Conservation (phyloP, 73 alveolate genomes). For the Paramecium bursaria region DNA sequence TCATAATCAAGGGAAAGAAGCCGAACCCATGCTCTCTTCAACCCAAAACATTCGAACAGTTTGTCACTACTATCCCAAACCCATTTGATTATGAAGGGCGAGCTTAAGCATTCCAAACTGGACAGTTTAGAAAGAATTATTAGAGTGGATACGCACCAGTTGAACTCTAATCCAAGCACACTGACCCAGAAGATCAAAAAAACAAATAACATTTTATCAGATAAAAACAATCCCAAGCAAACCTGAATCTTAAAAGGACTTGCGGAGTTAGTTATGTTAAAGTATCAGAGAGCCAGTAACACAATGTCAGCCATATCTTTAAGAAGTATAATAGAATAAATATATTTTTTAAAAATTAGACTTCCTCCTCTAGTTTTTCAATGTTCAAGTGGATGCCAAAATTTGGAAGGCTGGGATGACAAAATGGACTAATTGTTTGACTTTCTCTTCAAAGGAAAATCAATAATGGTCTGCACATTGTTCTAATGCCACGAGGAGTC, state of each 20-base stretch:
- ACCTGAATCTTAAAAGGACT: slow-evolving; percentile 74
- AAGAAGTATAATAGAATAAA: no score
- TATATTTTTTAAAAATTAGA: neutral
- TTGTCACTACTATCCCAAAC: neutral
- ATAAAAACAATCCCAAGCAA: slow-evolving; percentile 68
- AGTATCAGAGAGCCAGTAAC: slow-evolving; percentile 76
- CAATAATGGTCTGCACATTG: slow-evolving; percentile 53
- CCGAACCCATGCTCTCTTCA: slow-evolving; percentile 15
- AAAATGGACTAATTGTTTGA: slow-evolving; percentile 30
- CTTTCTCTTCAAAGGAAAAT: slow-evolving; percentile 37
- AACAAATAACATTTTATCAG: slow-evolving; percentile 77
- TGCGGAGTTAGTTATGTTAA: slow-evolving; percentile 89
- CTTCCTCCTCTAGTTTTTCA: slow-evolving; percentile 63
- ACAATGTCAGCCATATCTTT: slow-evolving; percentile 66
- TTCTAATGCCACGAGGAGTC: slow-evolving; percentile 72
- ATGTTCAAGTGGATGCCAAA: slow-evolving; percentile 63
- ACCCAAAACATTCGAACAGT: neutral
- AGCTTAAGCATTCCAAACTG: neutral
- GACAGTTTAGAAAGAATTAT: slow-evolving; percentile 16
- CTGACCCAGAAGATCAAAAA: slow-evolving; percentile 54
- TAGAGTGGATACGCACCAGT: slow-evolving; percentile 69
- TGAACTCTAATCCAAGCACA: slow-evolving; percentile 51
- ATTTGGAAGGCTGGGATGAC: slow-evolving; percentile 46
- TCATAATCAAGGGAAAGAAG: slow-evolving; percentile 22
- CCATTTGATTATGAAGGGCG: slow-evolving; percentile 12